Percentiles rank a stretch among this genome's conserved stretches.
Conservation (phyloP, 2,329 filamentous ascomycete species). For the Rasamsonia emersonii region DNA sequence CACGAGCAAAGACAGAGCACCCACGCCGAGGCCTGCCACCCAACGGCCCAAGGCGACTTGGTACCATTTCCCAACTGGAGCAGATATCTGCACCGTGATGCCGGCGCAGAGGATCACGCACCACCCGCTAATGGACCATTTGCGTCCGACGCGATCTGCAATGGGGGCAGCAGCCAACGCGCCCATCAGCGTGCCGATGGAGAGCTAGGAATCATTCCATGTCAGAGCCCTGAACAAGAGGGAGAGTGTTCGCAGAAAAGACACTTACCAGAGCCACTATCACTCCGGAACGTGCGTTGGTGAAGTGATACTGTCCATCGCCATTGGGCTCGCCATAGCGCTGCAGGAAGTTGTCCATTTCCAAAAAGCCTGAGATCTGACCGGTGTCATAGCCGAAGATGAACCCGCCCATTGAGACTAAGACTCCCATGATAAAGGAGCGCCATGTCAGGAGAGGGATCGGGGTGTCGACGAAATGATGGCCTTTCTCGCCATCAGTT, state of each 20-base stretch:
- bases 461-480: constrained; percentile 18
- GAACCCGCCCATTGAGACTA: constrained; percentile 40
- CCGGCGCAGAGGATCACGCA: constrained; percentile 30
- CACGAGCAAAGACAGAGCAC: constrained; percentile 33
- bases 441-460: constrained; percentile 28
- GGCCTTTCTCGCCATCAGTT: constrained; percentile 8
- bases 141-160: constrained; percentile 35
- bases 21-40: constrained; percentile 36
- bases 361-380: constrained; percentile 37
- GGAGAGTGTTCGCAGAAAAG: background rate
- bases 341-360: constrained; percentile 32
- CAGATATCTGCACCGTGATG: constrained; percentile 35
- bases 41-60: constrained; percentile 36
- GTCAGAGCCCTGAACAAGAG: constrained; percentile 3
- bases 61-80: constrained; percentile 29
- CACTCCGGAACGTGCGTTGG: constrained; percentile 33
- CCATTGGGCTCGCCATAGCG: constrained; percentile 26
- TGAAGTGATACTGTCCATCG: constrained; percentile 28
- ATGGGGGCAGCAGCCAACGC: constrained; percentile 33
- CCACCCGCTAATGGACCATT: constrained; percentile 35
- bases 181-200: constrained; percentile 36
- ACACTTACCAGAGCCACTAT: constrained; percentile 33
- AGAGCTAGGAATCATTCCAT: constrained; percentile 21
- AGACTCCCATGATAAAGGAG: constrained; percentile 33
- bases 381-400: constrained; percentile 36